Evolutionary conservation across 108 stramenopile genomes (phyloP), one percentile per base, ranked within the genome.

Genomic region (Phaeodactylum tricornutum): DNA sequence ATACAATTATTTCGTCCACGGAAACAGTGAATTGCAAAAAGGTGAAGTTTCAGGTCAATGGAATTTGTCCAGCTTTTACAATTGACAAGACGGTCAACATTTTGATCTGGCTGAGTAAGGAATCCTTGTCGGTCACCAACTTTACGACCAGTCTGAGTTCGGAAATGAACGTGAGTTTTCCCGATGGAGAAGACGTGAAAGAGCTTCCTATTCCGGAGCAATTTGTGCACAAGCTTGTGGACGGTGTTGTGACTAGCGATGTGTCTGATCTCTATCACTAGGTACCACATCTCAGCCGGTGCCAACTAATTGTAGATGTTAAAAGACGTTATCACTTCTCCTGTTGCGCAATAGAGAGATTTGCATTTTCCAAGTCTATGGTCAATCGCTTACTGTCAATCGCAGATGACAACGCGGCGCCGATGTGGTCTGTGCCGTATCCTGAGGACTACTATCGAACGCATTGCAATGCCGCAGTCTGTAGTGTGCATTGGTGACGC

Each of bases 121-220:
- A 84, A 51, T 71, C 72, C 11, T 49, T 82, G 19, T 43, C 47
- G 36, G 43, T 76, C 47, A 66, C 90, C 21, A 64, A 72, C 9
- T 92, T 98, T 48, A 77, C 81, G 2, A 91, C 94, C 24, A 80
- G 82, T 32, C 81, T 95, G 71, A 87, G 84, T 59, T 76, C 74
- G 27, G 97, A 98, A 55, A 95, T 98, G 95, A 96, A 94, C 58
- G 87, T 96, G 43, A 74, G 69, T 43, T 95, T 87, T 75, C 93
- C 94, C 14, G 86, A 91, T 49, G 92, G 67, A 7, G 92, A 81
- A 11, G 94, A 86, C 53, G 72, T 88, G 27, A 82, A 84, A 59
- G 97, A 98, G 75, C 59, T 76, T 34, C 94, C 95, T n/a, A 93
- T 98, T 66, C 97, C 97, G 12, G 97, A 98, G 58, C 96, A 97